phyloP scores from a whole-genome alignment of 169 alveolate species.

The Cryptosporidium tyzzeri region DNA sequence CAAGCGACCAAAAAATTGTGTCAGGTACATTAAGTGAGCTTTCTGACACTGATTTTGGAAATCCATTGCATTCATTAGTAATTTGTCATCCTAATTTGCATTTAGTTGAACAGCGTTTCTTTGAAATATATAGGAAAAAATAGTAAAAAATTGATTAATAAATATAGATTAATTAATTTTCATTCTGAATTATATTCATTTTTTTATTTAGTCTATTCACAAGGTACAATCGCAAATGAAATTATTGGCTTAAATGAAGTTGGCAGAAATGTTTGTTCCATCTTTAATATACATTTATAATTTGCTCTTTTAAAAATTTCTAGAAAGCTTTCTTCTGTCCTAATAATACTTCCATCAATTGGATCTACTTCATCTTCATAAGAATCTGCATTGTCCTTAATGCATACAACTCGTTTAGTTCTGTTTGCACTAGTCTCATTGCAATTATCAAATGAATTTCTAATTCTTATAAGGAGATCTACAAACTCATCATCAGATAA shows the following conservation, averaged over 20 bases:
- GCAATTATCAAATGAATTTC: not conserved
- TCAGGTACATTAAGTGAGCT: slow-evolving; percentile 88
- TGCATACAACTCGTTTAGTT: slow-evolving; percentile 33
- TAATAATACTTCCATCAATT: slow-evolving; percentile 34
- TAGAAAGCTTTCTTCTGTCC: slow-evolving; percentile 25
- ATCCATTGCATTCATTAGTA: slow-evolving; percentile 95
- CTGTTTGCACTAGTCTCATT: not conserved
- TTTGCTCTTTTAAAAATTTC: slow-evolving; percentile 51
- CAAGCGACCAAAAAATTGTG: slow-evolving; percentile 87
- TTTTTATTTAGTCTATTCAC: not conserved
- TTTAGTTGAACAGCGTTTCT: slow-evolving; percentile 91
- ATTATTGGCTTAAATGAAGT: slow-evolving; percentile 58
- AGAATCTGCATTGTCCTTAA: slow-evolving; percentile 42
- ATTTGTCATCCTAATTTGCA: slow-evolving; percentile 92
- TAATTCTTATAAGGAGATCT: slow-evolving; percentile 33
- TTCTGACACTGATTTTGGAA: slow-evolving; percentile 90
- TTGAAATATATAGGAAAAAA: slow-evolving; percentile 58
- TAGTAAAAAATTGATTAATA: not conserved
- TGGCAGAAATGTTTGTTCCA: slow-evolving; percentile 69
- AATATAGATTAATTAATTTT: not conserved
- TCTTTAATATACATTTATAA: slow-evolving; percentile 40
- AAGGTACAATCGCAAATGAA: slow-evolving; percentile 71
- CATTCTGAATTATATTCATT: not conserved
- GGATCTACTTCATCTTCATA: slow-evolving; percentile 59
- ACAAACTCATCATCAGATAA: slow-evolving; percentile 66